Evolutionary conservation across 192 early-diverging fungal genomes (phyloP).

Genomic region (Chytriomyces sp.): DNA sequence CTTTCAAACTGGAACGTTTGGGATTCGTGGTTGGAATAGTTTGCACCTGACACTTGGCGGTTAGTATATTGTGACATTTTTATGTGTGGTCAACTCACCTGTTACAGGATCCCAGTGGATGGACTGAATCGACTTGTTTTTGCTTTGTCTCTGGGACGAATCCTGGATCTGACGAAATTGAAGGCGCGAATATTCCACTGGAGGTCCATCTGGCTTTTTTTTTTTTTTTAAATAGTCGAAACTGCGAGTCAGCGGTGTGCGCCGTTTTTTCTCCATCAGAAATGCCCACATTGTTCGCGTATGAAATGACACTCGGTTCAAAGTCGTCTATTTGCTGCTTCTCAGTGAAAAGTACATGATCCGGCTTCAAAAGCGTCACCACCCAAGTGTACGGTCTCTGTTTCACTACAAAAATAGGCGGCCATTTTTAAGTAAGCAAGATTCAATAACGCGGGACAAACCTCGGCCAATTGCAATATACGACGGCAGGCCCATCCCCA

Average conservation of each 20-base stretch:
- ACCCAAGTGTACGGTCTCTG: conserved; percentile 49
- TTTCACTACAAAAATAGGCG: conserved; percentile 36
- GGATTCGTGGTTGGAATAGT: neutral
- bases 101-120: conserved; percentile 48
- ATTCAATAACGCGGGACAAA: neutral
- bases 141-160: neutral
- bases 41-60: neutral
- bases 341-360: conserved; percentile 1
- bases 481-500: conserved; percentile 42
- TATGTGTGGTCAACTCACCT: conserved; percentile 20
- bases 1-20: conserved; percentile 40
- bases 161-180: conserved; percentile 31
- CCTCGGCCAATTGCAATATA: conserved; percentile 48
- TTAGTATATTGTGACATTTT: conserved; percentile 11
- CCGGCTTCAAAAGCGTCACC: conserved; percentile 38
- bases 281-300: neutral
- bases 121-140: conserved; percentile 22
- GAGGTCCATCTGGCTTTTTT: neutral
- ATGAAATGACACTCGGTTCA: conserved; percentile 13
- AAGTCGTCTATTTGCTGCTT: conserved; percentile 23
- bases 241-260: neutral
- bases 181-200: conserved; percentile 5
- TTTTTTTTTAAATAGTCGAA: neutral
- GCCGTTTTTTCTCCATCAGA: neutral
- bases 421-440: neutral